Evolutionary conservation across 169 alveolate genomes (phyloP), one percentile per base, ranked within the genome.

Genomic region (Besnoitia besnoiti): DNA sequence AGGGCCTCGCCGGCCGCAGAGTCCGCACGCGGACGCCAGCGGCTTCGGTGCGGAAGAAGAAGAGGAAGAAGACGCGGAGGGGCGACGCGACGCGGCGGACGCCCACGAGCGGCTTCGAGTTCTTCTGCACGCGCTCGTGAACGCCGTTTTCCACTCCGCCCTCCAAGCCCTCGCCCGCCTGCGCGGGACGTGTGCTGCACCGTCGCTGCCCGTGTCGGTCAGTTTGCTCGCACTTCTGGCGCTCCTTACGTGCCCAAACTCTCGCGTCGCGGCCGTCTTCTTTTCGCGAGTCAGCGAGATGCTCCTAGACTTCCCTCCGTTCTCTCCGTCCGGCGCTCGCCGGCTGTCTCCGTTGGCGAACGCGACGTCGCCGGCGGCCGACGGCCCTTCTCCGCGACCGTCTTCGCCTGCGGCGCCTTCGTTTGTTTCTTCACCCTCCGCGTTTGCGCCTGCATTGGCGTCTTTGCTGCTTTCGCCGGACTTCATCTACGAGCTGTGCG

Each of bases 401-500:
- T n/a, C n/a, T n/a, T n/a, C n/a, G n/a, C n/a, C n/a, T n/a, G n/a
- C n/a, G n/a, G n/a, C n/a, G n/a, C n/a, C n/a, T n/a, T n/a, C n/a
- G n/a, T n/a, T n/a, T n/a, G n/a, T n/a, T n/a, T n/a, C n/a, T n/a
- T n/a, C n/a, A n/a, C n/a, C n/a, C n/a, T n/a, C n/a, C n/a, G n/a
- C n/a, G n/a, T 55, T n/a, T 55, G n/a, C n/a, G 33, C 3, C 67
- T 1, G 67, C 12, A 1, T n/a, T 55, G 5, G n/a, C 30, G 33
- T 5, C n/a, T 3, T n/a, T 55, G n/a, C 67, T 55, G 12, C 67
- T 55, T n/a, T 5, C 67, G 1, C 67, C 67, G 24, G 82, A 73
- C 44, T 37, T 73, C 24, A 30, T 73, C 14, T 73, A 73, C 46
- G 82, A 73, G 82, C 46, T 73, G 82, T 73, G 82, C n/a, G 30